Base-by-base conservation (phyloP, 1,284 basidiomycete genomes). In the Volvariella volvacea region DNA sequence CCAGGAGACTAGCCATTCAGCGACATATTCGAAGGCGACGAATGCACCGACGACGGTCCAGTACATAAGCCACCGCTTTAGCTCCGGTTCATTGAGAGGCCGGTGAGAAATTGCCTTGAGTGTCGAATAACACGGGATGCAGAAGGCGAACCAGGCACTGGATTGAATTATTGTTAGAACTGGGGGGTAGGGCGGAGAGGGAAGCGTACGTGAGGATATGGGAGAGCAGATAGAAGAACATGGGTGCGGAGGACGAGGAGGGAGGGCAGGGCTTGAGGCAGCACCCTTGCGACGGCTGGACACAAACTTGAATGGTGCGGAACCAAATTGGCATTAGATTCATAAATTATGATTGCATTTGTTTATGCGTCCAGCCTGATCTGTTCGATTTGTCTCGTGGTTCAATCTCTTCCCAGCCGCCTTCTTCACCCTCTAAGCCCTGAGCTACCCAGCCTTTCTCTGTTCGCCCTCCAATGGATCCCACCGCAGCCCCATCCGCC, bases 1-100 rank as follows among this genome's bases (percentile, higher is more conserved):
- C 88, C 87, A 88, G 57, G 75, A 78, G 41, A 88, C 64, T 38
- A 84, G 58, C 73, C 81, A 82, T 43, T 86, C 85, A 9, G 74
- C 69, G 7, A 78, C 61, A 48, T 83, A 80, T 57, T 90, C 86
- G 48, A 84, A 68, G 1, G 82, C 79, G 33, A 85, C 68, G 57
- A 89, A 61, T 9, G 58, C 53, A 30, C 66, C 68, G 16, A 70
- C 68, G 25, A 88, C 76, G 17, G 76, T 62, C 88, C 80, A 86
- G 56, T 78, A 80, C 62, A 70, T 74, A 45, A 73, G 60, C 69
- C 76, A 77, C 54, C 67, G 67, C 51, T 79, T 73, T 34, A 83
- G 65, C 22, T 81, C 76, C 34, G 71, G 67, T 52, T 79, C 76
- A 40, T 76, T 69, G 25, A 74, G 56, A 6, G 83, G 78, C 28